Base-by-base conservation (phyloP, 2,329 filamentous ascomycete species). In the Alternaria triticimaculans region DNA sequence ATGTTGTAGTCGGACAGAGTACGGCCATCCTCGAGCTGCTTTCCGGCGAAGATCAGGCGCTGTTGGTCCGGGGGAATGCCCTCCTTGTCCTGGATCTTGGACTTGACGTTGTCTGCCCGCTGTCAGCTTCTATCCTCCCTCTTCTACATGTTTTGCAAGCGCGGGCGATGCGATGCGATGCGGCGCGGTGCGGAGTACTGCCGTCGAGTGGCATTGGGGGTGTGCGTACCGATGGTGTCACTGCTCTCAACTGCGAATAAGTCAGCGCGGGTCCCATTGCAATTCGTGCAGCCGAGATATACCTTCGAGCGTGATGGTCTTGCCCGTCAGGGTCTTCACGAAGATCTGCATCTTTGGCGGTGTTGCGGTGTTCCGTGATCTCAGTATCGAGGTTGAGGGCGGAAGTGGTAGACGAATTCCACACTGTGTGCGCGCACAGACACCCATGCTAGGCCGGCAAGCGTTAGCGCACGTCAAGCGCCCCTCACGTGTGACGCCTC, bases 61-160 rank as follows among this genome's bases (percentile, higher is more conserved):
- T 98, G 95, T 86, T 97, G 94, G 86, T 97, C 95, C 74, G 94
- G 94, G 79, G 95, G 95, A 77, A 97, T 97, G 79, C 95, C 95
- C 88, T 97, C 95, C 92, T 97, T 97, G 87, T 97, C 94, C 88
- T 97, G 95, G 85, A 98, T 97, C 92, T 97, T 97, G 87, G 90
- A 91, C 91, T 98, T 98, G 86, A 98, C 95, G 90, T 97, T 98
- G 90, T 98, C 95, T 77, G 49, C 53, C 54, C 48, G 9, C 51
- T 64, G 69, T 77, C 64, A 78, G 71, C 67, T 58, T 50, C 57
- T 26, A 30, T 44, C 44, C 60, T 41, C 55, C 58, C 28, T 37
- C 25, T 30, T 26, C 25, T 11, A 26, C 37, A 41, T 30, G 56
- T 56, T 53, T 23, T 51, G 50, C 56, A 60, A 58, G 44, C 60